A percentile compares a stretch with the other conserved stretches of the same genome.
phyloP scores from a whole-genome alignment of 495 filamentous ascomycete species.

The Polyplosphaeria fusca region DNA sequence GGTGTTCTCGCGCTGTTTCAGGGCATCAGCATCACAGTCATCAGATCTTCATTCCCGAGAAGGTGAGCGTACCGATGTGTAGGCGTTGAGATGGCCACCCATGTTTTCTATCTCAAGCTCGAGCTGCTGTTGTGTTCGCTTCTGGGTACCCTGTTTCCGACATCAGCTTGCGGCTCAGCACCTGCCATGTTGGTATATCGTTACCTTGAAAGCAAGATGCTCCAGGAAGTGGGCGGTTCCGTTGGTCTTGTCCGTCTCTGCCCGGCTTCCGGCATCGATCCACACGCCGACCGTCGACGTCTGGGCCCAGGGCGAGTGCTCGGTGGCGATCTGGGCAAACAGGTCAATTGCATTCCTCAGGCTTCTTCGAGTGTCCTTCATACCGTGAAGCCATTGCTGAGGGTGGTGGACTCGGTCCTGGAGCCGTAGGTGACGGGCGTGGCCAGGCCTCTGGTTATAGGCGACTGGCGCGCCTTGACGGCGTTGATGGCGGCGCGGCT shows the following conservation, averaged over 20 bases:
- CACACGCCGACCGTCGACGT: conserved; percentile 98
- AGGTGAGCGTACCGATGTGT: conserved; percentile 83
- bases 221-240: conserved; percentile 99
- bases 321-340: conserved; percentile 77
- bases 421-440: conserved; percentile 69
- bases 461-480: conserved; percentile 47
- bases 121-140: conserved; percentile 88
- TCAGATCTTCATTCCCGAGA: background rate
- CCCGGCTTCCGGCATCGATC: conserved; percentile 97
- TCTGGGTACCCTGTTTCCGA: conserved; percentile 73
- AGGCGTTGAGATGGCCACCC: conserved; percentile 98
- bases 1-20: conserved; percentile 84
- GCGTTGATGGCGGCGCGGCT: conserved; percentile 71
- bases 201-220: conserved; percentile 98
- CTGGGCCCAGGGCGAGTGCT: conserved; percentile 97
- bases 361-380: conserved; percentile 35
- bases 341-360: conserved; percentile 35
- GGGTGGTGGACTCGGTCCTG: conserved; percentile 89
- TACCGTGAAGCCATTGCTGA: conserved; percentile 97
- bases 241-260: conserved; percentile 97
- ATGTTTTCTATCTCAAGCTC: conserved; percentile 99
- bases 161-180: conserved; percentile 23
- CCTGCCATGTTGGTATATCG: background rate
- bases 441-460: conserved; percentile 77
- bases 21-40: background rate